Percentiles rank a stretch among this genome's conserved stretches.
phyloP scores from a whole-genome alignment of 2,329 filamentous ascomycete genomes.

The Pseudogymnoascus destructans region DNA sequence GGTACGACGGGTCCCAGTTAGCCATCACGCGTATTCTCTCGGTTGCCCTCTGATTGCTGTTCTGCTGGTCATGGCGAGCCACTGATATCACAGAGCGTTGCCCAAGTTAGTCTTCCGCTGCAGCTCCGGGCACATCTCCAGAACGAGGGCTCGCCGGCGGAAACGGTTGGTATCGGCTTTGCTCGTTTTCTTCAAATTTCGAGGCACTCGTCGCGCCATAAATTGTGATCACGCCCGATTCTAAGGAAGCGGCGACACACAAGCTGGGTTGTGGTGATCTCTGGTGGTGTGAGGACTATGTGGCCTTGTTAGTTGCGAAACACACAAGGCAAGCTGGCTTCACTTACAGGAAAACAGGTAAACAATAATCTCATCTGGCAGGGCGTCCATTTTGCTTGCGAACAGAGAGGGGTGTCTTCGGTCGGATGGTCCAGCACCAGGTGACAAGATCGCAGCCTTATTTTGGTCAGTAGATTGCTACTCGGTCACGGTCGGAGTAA shows the following conservation, averaged over 20 bases:
- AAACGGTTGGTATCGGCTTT: conserved; percentile 28
- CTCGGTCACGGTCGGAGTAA: neutral
- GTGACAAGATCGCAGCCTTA: neutral
- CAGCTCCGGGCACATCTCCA: conserved; percentile 23
- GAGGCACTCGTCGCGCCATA: conserved; percentile 70
- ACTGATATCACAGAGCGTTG: conserved; percentile 19
- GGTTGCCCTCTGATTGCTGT: conserved; percentile 19
- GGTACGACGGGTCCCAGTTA: conserved; percentile 73
- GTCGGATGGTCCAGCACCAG: conserved; percentile 1
- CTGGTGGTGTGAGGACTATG: conserved; percentile 47
- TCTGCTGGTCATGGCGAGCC: conserved; percentile 10
- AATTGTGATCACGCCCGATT: conserved; percentile 57
- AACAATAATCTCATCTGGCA: conserved; percentile 24
- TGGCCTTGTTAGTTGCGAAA: neutral
- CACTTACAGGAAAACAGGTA: conserved; percentile 22
- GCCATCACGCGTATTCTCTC: conserved; percentile 47
- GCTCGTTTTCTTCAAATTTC: conserved; percentile 42
- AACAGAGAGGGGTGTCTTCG: neutral
- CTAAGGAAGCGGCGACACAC: conserved; percentile 53
- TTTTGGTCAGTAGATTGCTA: neutral
- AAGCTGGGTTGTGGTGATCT: conserved; percentile 55
- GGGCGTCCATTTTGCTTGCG: conserved; percentile 16
- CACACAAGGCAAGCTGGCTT: neutral
- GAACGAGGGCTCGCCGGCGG: conserved; percentile 31
- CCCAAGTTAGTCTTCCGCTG: conserved; percentile 21